Evolutionary conservation across 257 asterid species (phyloP).

Genomic region (Ligustrum vulgare): DNA sequence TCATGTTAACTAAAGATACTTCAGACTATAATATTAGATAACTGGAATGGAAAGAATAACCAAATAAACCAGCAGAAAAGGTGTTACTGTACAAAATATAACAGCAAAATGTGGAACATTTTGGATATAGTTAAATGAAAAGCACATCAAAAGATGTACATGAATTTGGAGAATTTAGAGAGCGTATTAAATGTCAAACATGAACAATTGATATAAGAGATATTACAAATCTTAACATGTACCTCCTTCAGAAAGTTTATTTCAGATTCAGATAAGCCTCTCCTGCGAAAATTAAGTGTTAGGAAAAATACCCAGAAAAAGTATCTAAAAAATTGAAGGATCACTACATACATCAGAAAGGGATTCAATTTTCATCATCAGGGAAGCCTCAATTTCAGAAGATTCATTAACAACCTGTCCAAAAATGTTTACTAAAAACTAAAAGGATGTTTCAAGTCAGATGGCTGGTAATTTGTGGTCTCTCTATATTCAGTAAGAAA

Average conservation of each 20-base stretch:
- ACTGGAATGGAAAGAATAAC: slow-evolving; percentile 15
- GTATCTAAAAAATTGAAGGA: neutral
- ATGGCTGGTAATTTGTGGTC: neutral
- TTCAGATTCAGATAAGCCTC: slow-evolving; percentile 91
- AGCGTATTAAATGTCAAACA: slow-evolving; percentile 12
- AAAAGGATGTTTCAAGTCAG: slow-evolving; percentile 6
- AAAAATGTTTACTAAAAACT: slow-evolving; percentile 5
- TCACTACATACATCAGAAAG: neutral
- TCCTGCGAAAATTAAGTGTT: slow-evolving; percentile 54
- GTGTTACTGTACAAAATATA: slow-evolving; percentile 2
- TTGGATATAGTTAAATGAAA: neutral
- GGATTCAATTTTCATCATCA: neutral
- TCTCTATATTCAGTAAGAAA: neutral
- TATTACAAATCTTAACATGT: slow-evolving; percentile 21
- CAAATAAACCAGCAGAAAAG: slow-evolving; percentile 17
- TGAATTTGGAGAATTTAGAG: slow-evolving; percentile 18
- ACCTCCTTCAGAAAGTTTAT: slow-evolving; percentile 83
- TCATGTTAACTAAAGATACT: neutral
- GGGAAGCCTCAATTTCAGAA: neutral
- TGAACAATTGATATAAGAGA: slow-evolving; percentile 9
- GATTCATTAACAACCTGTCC: slow-evolving; percentile 2
- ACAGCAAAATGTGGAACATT: slow-evolving; percentile 1
- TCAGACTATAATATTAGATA: neutral
- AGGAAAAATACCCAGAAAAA: slow-evolving; percentile 25
- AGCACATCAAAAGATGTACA: neutral